Conservation (phyloP, 169 alveolate genomes). For the Eimeria falciformis region DNA sequence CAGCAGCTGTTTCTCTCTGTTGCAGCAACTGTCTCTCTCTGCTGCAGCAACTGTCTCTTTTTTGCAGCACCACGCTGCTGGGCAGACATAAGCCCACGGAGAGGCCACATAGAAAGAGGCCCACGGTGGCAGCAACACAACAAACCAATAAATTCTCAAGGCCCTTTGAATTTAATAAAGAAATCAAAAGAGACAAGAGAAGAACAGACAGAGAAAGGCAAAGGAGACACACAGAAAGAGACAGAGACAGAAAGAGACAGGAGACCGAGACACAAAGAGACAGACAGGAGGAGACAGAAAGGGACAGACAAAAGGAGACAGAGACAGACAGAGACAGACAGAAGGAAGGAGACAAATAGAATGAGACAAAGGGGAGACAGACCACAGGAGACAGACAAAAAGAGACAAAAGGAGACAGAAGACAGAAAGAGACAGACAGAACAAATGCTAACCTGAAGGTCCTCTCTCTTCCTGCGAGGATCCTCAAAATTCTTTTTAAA, state of each 20-base stretch:
- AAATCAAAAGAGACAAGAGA: too few species aligned
- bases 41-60: too few species aligned
- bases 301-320: background rate
- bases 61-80: too few species aligned
- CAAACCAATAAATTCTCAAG: too few species aligned
- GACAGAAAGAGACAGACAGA: background rate
- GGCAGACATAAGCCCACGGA: too few species aligned
- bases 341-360: background rate
- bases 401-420: background rate
- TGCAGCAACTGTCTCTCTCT: too few species aligned
- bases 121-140: too few species aligned
- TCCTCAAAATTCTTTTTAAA: constrained; percentile 87
- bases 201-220: background rate
- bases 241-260: background rate
- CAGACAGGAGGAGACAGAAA: background rate
- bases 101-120: too few species aligned
- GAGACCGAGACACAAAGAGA: background rate
- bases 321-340: background rate
- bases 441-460: constrained; percentile 83
- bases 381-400: background rate
- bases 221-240: background rate
- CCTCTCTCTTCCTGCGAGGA: constrained; percentile 93
- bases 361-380: background rate
- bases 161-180: too few species aligned
- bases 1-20: background rate